Base-by-base conservation (phyloP, 2,329 filamentous ascomycete species). In the Penicillium sp. region DNA sequence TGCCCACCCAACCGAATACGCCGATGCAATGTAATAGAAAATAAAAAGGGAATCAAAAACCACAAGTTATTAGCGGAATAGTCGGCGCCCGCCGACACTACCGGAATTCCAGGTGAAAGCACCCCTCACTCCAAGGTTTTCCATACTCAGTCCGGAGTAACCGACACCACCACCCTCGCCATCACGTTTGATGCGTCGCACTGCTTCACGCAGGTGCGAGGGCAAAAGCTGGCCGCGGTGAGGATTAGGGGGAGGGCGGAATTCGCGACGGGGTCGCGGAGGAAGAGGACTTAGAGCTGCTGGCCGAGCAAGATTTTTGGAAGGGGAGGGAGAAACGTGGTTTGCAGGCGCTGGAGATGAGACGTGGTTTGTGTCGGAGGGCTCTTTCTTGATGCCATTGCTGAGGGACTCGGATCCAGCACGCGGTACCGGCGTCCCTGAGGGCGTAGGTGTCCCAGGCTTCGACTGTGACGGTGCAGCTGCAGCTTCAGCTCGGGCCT, bases 161-260 rank as follows among this genome's bases (percentile, higher is more conserved):
- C 79, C 79, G 3, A 78, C 77, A 14, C 76, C 76, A 6, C 75
- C 77, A 29, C 77, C 76, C 58, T 81, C 79, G 4, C 76, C 72
- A 56, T 78, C 75, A n/a, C 75, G 74, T 62, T 78, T 79, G 54
- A 78, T 78, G 45, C 79, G 72, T 47, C 79, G 71, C 19, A 79
- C 60, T 3, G 79, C 79, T 59, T 81, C 79, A 37, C 79, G 73
- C n/a, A 81, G 61, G 63, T 81, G 79, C 39, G 77, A 70, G 3
- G 79, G 79, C 11, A 81, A 67, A 26, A 81, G 68, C 40, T 78
- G 78, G 3, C 76, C 77, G 11, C 74, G 74, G 57, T 79, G 77
- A 0, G 77, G 77, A 51, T 79, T 79, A 1, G 75, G 71, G 14
- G 75, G 74, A 2, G 63, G 66, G 33, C 71, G 71, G 52, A 74